These are phyloP conservation scores for Gamsiella multidivaricata DNA, from an alignment of 192 early-diverging fungal genomes.

Conservation along the genomic window DNA sequence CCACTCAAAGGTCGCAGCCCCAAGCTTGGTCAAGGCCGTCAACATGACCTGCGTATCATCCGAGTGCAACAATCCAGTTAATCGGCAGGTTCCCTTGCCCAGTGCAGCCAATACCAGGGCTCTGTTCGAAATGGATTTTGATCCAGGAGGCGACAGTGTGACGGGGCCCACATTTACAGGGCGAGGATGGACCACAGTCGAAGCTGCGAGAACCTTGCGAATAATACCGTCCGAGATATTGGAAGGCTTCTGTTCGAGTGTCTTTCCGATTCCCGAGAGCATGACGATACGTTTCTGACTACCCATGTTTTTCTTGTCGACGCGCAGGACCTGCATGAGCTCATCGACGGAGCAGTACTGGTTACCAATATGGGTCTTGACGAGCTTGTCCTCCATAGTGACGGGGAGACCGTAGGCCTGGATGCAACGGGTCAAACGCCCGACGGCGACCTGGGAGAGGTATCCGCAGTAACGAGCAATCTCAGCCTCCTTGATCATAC, in stretches of 20 bases:
- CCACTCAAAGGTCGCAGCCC: slow-evolving; percentile 88
- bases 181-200: slow-evolving; percentile 72
- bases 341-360: slow-evolving; percentile 79
- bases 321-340: slow-evolving; percentile 90
- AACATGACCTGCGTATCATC: slow-evolving; percentile 99
- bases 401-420: slow-evolving; percentile 89
- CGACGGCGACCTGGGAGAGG: slow-evolving; percentile 87
- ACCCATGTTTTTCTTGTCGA: slow-evolving; percentile 98
- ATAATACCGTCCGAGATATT: slow-evolving; percentile 89
- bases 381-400: slow-evolving; percentile 82
- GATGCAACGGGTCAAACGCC: slow-evolving; percentile 85
- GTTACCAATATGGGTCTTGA: slow-evolving; percentile 70
- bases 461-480: slow-evolving; percentile 89
- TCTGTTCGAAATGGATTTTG: slow-evolving; percentile 98
- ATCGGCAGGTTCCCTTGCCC: slow-evolving; percentile 80
- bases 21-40: slow-evolving; percentile 87
- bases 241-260: slow-evolving; percentile 84
- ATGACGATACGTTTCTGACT: slow-evolving; percentile 92
- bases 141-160: slow-evolving; percentile 84
- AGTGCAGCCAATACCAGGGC: slow-evolving; percentile 92
- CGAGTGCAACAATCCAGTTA: slow-evolving; percentile 92
- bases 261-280: slow-evolving; percentile 85
- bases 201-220: slow-evolving; percentile 81
- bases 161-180: slow-evolving; percentile 55
- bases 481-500: slow-evolving; percentile 95